Conservation (phyloP, 2,329 filamentous ascomycete species). For the Calonectria honghensis region DNA sequence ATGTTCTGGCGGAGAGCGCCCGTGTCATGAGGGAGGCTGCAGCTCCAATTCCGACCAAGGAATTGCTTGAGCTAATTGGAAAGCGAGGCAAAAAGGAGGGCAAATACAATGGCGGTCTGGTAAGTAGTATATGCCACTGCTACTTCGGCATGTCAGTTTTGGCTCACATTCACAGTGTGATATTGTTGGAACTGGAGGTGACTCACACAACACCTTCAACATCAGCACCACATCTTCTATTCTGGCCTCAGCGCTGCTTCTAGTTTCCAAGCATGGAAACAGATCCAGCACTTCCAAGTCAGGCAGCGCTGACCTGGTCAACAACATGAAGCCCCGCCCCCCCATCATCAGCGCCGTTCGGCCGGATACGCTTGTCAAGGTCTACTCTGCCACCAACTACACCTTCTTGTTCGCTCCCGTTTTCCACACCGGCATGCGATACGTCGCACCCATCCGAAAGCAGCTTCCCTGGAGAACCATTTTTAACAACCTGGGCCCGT, state of each 20-base stretch:
- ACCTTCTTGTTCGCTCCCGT: constrained; percentile 96
- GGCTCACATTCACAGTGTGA: constrained; percentile 75
- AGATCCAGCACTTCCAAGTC: constrained; percentile 96
- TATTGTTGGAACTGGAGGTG: constrained; percentile 97
- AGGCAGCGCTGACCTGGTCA: constrained; percentile 93
- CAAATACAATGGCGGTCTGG: constrained; percentile 87
- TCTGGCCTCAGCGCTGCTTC: constrained; percentile 87
- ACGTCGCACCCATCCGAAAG: constrained; percentile 88
- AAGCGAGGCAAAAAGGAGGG: constrained; percentile 79
- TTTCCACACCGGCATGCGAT: constrained; percentile 96
- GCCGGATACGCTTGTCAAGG: constrained; percentile 79
- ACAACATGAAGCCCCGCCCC: constrained; percentile 81
- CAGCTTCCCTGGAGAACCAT: constrained; percentile 96
- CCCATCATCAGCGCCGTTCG: constrained; percentile 85
- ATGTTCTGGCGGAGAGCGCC: constrained; percentile 91
- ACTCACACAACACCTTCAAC: constrained; percentile 98
- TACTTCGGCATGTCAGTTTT: not conserved
- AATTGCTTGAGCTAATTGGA: constrained; percentile 77
- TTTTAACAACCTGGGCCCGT: constrained; percentile 95
- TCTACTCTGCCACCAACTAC: constrained; percentile 91
- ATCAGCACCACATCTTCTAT: constrained; percentile 97
- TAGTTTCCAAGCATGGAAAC: constrained; percentile 97
- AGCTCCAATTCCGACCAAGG: constrained; percentile 79
- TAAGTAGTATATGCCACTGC: constrained; percentile 66
- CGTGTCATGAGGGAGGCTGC: constrained; percentile 89